Base-by-base conservation (phyloP, 495 filamentous ascomycete species). In the Trichocladium antarcticum region DNA sequence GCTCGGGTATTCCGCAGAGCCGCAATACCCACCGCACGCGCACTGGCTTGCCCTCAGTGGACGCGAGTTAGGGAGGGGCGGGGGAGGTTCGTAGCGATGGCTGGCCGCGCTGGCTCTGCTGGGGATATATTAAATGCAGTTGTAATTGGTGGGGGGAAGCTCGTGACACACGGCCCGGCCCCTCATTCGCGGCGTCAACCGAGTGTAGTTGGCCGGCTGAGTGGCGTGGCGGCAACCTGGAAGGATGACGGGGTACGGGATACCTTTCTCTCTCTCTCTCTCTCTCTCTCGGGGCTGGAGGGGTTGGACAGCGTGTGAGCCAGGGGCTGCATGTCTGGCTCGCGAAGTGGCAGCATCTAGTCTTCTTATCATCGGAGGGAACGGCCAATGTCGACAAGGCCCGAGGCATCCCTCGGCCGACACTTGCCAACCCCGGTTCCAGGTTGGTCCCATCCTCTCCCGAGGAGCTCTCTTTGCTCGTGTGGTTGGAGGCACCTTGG, bases 71-170 rank as follows among this genome's bases (percentile, higher is more conserved):
- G n/a, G n/a, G n/a, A n/a, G n/a, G n/a, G n/a, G n/a, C n/a, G n/a
- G n/a, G n/a, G n/a, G n/a, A n/a, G n/a, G n/a, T n/a, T n/a, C n/a
- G n/a, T n/a, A 44, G 42, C 44, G 38, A 22, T 42, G 22, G 29
- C 44, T 43, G 44, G 42, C 17, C 37, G 17, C 47, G 28, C 32
- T 42, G 55, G 39, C 42, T 39, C 10, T 49, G 31, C 45, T 41
- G 29, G 49, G 49, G 46, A 36, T 45, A 58, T 50, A 59, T 61
- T 61, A 59, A 62, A 54, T 62, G 59, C 57, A 57, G 27, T 36
- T 49, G 46, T 37, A 45, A 62, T 62, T 62, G 59, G 59, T 48
- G 45, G 37, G 53, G 39, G 24, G 48, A 7, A 37, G 47, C 59
- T 52, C 51, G 57, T 62, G 59, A 62, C 59, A 59, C 47, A 24